Evolutionary conservation across 768 basidiomycete genomes (phyloP).

Genomic region (Leucogyrophana mollusca): DNA sequence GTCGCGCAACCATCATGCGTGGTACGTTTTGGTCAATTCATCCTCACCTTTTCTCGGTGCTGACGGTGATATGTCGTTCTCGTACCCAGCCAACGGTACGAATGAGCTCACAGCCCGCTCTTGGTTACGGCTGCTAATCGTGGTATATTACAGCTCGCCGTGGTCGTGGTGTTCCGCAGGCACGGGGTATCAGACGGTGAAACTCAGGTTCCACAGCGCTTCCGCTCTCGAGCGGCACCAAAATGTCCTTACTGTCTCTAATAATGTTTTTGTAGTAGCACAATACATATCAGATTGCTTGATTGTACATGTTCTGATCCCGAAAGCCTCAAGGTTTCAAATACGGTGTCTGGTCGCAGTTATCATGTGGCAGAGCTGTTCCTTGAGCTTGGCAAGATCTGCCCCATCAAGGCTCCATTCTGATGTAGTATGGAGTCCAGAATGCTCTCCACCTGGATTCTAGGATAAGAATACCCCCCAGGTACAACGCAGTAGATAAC

Average conservation of each 20-base stretch:
- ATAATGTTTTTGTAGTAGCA: slow-evolving; percentile 14
- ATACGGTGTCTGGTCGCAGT: too few species aligned
- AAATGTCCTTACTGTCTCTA: slow-evolving; percentile 11
- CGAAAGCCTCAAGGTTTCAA: too few species aligned
- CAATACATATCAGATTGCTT: too few species aligned
- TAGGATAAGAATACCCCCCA: too few species aligned
- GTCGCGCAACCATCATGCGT: slow-evolving; percentile 97
- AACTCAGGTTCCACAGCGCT: not conserved
- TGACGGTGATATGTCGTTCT: slow-evolving; percentile 16
- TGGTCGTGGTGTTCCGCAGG: slow-evolving; percentile 77
- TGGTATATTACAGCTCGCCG: slow-evolving; percentile 63
- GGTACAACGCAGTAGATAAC: too few species aligned
- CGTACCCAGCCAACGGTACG: slow-evolving; percentile 72
- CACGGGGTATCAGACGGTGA: slow-evolving; percentile 82
- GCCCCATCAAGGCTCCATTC: too few species aligned
- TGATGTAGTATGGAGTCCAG: too few species aligned
- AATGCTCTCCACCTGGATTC: too few species aligned
- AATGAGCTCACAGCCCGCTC: not conserved
- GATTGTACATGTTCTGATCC: too few species aligned
- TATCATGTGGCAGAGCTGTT: too few species aligned
- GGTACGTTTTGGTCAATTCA: slow-evolving; percentile 56
- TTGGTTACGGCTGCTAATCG: slow-evolving; percentile 9
- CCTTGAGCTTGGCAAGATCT: too few species aligned
- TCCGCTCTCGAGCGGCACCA: not conserved
- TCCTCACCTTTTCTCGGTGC: slow-evolving; percentile 7